Percentiles rank a stretch among this genome's conserved stretches.
Evolutionary conservation across 495 filamentous ascomycete species (phyloP).

Genomic region (Mytilinidion resinicola): DNA sequence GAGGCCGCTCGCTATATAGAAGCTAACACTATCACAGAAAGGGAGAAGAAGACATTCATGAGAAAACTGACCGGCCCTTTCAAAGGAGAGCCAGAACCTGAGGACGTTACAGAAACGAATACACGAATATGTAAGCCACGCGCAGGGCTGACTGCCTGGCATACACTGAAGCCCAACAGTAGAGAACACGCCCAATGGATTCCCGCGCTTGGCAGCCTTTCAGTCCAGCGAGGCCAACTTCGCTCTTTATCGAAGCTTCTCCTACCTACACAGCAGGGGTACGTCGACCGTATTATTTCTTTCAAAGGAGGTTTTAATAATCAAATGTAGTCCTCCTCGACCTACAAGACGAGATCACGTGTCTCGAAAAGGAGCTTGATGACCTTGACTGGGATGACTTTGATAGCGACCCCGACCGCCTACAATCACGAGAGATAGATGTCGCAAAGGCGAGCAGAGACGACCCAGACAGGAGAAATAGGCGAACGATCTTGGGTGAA

Average conservation of each 20-base stretch:
- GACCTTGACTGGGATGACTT: constrained; percentile 28
- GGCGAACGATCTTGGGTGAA: constrained; percentile 29
- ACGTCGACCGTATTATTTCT: too few species aligned
- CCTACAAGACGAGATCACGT: constrained; percentile 31
- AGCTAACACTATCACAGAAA: neutral
- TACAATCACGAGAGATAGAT: constrained; percentile 21
- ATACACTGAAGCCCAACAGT: constrained; percentile 22
- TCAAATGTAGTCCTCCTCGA: constrained; percentile 34
- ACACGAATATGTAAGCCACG: neutral
- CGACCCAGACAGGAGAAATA: constrained; percentile 10
- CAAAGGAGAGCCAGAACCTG: neutral
- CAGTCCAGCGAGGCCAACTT: constrained; percentile 35
- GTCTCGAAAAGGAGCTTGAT: constrained; percentile 33
- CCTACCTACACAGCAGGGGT: constrained; percentile 37
- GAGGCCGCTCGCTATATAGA: neutral
- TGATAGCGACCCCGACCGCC: constrained; percentile 16
- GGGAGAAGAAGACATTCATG: neutral
- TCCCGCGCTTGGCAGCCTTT: constrained; percentile 35
- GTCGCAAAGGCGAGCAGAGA: constrained; percentile 7
- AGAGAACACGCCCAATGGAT: constrained; percentile 32
- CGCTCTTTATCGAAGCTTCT: constrained; percentile 35
- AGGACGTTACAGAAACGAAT: neutral
- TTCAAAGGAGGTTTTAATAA: constrained; percentile 30
- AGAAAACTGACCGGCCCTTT: constrained; percentile 15
- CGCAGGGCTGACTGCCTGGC: neutral